phyloP scores from a whole-genome alignment of 176 grass and related monocot species.

The Carex myosuroides region DNA sequence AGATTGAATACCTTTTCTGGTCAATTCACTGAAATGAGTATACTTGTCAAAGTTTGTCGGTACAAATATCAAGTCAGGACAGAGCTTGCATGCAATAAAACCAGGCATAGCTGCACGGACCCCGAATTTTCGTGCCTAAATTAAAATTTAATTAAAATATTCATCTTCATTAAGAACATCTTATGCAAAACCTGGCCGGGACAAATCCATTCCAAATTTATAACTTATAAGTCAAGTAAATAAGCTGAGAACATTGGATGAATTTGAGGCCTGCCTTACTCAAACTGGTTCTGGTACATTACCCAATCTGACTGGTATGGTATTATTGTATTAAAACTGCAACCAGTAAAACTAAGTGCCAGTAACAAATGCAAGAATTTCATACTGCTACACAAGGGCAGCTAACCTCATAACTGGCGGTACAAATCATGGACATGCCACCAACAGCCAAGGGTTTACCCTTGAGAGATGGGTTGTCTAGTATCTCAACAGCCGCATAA shows the following conservation, averaged over 20 bases:
- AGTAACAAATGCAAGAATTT: background rate
- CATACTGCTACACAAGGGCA: background rate
- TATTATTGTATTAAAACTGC: background rate
- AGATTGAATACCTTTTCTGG: conserved; percentile 69
- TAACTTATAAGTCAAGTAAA: background rate
- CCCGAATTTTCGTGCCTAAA: conserved; percentile 82
- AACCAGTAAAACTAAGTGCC: background rate
- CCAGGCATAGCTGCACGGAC: conserved; percentile 98
- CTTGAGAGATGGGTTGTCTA: conserved; percentile 82
- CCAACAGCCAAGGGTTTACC: conserved; percentile 88
- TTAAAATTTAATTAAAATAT: conserved; percentile 10
- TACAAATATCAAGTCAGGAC: conserved; percentile 87
- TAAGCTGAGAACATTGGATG: background rate
- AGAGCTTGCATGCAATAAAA: conserved; percentile 92
- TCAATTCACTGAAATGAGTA: conserved; percentile 72
- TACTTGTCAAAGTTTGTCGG: conserved; percentile 87
- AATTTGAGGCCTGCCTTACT: background rate
- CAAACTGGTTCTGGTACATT: background rate
- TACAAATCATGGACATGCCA: conserved; percentile 95
- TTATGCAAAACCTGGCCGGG: background rate
- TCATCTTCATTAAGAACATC: background rate
- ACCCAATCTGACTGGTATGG: background rate
- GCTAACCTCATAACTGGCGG: conserved; percentile 88
- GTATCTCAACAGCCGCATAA: conserved; percentile 83
- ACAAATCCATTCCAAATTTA: background rate